These are phyloP conservation scores for Parsonsia alboflavescens DNA, from an alignment of 257 asterid genomes.

Conservation along the genomic window DNA sequence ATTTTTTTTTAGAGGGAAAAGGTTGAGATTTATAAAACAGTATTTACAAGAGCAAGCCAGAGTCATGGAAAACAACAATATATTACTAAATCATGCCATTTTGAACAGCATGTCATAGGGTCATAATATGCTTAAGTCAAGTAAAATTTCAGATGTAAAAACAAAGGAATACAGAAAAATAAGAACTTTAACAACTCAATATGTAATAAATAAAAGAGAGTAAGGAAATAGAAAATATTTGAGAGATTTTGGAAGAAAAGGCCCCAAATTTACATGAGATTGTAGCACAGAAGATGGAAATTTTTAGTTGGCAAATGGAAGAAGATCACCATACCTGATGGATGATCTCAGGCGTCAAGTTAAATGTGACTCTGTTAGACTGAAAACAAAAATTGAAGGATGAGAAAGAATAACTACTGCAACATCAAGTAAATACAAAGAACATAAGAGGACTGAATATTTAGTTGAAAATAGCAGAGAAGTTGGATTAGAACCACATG, in stretches of 20 bases:
- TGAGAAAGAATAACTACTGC: constrained; percentile 15
- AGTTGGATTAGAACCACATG: neutral
- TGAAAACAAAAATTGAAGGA: constrained; percentile 35
- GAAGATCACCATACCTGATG: constrained; percentile 61
- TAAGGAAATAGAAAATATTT: neutral
- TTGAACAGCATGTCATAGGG: neutral
- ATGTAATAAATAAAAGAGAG: neutral
- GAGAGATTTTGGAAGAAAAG: neutral
- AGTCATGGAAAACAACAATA: neutral
- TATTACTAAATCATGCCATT: neutral
- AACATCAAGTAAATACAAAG: neutral
- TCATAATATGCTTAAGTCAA: neutral
- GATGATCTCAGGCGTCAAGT: constrained; percentile 94
- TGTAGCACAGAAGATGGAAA: neutral
- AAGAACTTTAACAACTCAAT: neutral
- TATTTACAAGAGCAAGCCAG: neutral
- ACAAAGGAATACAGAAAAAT: neutral
- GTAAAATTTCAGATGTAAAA: neutral
- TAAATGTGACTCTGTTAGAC: constrained; percentile 94
- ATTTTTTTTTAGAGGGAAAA: neutral
- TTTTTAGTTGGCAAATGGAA: constrained; percentile 12
- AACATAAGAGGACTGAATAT: neutral
- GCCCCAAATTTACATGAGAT: neutral
- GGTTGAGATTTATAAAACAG: neutral
- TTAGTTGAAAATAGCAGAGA: neutral